Base-by-base conservation (phyloP, 495 filamentous ascomycete genomes). In the Bacidia gigantensis region DNA sequence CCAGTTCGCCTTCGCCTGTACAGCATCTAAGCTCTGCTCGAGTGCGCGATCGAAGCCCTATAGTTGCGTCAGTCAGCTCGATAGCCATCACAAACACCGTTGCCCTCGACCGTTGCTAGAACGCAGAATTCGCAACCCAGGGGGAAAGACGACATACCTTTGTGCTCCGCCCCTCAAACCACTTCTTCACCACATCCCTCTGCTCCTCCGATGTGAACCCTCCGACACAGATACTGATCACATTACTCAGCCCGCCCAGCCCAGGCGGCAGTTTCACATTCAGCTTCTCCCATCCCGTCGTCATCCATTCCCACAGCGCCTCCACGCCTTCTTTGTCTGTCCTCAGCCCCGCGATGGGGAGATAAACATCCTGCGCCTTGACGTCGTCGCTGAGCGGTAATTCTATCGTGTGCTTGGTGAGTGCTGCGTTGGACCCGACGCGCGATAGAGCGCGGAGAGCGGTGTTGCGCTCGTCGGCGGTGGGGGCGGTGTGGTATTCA, bases 321-420 rank as follows among this genome's bases (percentile, higher is more conserved):
- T 86, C 74, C 45, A 90, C 83, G 60, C 92, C 92, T 43, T 80
- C 76, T 3, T 76, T 67, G 62, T 95, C 86, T 58, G 74, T 79
- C 52, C 92, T 79, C 47, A 98, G 75, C 23, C 84, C 86, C 38
- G 77, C 75, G 23, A 93, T 69, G 2, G 81, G 92, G 62, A 95
- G 81, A 72, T 96, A 97, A 57, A 98, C 82, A 62, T 98, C 92
- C 69, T 98, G 92, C 58, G 82, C 88, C 72, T 94, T 93, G 66
- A 98, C 87, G 55, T 95, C 84, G 39, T 81, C 76, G 65, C 81
- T 79, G 53, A 86, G 73, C 41, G 89, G 79, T 29, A 95, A 70
- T 9, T 67, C 73, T 17, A 98, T 76, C 1, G 89, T 90, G 51
- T 80, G 79, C 64, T 87, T 66, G 67, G 96, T 90, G 44, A 96